Conservation (phyloP, 306 rosid species). For the Elaeagnus macrophylla region DNA sequence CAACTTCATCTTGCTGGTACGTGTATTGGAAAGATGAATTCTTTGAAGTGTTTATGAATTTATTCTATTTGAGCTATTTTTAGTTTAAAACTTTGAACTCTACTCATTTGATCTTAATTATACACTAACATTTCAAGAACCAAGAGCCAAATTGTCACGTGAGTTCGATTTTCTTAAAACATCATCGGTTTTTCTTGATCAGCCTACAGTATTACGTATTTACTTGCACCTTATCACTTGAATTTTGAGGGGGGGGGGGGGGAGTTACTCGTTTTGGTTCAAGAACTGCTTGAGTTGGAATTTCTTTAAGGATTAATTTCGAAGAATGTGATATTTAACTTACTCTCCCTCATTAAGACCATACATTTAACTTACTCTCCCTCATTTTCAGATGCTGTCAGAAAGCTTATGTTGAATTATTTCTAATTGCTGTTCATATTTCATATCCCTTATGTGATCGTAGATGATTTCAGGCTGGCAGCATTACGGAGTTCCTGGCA, state of each 20-base stretch:
- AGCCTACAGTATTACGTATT: too few relatives aligned
- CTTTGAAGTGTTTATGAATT: background rate
- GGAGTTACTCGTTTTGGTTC: too few relatives aligned
- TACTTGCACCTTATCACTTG: too few relatives aligned
- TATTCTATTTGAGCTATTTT: too few relatives aligned
- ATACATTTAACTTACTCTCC: background rate
- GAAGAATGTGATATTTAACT: background rate
- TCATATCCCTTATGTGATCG: conserved; percentile 30
- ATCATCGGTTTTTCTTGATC: too few relatives aligned
- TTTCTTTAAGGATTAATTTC: background rate
- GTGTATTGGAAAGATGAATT: background rate
- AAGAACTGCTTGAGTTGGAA: background rate
- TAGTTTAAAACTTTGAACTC: too few relatives aligned
- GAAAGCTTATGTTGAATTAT: background rate
- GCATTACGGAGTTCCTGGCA: conserved; percentile 37
- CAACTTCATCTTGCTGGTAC: conserved; percentile 57
- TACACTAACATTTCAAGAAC: too few relatives aligned
- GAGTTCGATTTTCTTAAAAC: too few relatives aligned
- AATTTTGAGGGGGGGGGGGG: too few relatives aligned
- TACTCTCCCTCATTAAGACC: background rate
- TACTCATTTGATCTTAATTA: too few relatives aligned
- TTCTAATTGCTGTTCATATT: conserved; percentile 10
- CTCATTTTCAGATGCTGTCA: conserved; percentile 6
- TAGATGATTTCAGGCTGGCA: conserved; percentile 44
- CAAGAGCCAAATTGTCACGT: too few relatives aligned